phyloP scores from a whole-genome alignment of 2,329 filamentous ascomycete genomes.

The Berkeleyomyces basicola region DNA sequence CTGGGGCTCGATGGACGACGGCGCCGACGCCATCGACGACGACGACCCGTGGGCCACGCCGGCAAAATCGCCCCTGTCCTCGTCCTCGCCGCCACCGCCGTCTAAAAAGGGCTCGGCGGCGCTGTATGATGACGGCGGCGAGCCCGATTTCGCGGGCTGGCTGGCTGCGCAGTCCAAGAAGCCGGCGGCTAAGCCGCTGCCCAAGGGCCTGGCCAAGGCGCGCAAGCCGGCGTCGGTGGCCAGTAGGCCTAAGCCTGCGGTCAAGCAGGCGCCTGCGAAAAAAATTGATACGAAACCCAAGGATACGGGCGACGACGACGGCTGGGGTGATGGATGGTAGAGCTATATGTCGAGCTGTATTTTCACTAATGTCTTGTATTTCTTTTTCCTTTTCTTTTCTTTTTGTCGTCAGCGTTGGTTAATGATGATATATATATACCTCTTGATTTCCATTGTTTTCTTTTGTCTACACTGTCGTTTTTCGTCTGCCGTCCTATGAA shows the following conservation, averaged over 20 bases:
- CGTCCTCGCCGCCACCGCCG: conserved; percentile 13
- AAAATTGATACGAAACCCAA: conserved; percentile 56
- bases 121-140: conserved; percentile 48
- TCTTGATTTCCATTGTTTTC: not conserved
- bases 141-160: conserved; percentile 95
- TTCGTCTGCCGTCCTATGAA: too few species aligned
- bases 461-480: too few species aligned
- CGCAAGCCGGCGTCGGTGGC: conserved; percentile 24
- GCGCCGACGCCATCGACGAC: conserved; percentile 25
- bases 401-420: not conserved
- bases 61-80: conserved; percentile 9
- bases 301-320: conserved; percentile 40
- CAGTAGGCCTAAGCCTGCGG: conserved; percentile 13
- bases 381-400: not conserved
- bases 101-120: conserved; percentile 16
- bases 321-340: conserved; percentile 51
- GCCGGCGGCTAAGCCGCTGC: conserved; percentile 43
- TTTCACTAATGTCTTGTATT: not conserved
- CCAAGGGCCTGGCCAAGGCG: conserved; percentile 64
- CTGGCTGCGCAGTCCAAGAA: conserved; percentile 73
- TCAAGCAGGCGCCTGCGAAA: conserved; percentile 31
- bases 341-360: not conserved
- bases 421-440: not conserved
- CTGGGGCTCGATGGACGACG: conserved; percentile 56
- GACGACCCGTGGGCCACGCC: conserved; percentile 26